Percentiles rank a stretch among this genome's conserved stretches.
These are phyloP conservation scores for Debaryomyces maramus DNA, from an alignment of 805 yeast genomes.

Conservation along the genomic window DNA sequence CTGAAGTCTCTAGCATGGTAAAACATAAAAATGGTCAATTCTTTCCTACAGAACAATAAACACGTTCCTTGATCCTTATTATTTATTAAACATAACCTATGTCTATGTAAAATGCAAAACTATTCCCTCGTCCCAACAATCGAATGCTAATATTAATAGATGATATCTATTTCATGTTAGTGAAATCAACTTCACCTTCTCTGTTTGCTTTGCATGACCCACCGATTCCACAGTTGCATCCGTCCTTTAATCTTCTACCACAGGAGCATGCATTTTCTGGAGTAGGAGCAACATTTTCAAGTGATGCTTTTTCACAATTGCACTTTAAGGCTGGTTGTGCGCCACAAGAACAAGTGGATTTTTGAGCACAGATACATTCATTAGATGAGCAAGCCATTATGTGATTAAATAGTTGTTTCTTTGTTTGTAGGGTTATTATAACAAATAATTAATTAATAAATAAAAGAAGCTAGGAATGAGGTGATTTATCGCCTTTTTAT, in stretches of 20 bases:
- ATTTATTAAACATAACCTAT: no score
- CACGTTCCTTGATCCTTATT: no score
- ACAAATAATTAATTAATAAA: background rate
- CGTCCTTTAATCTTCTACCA: conserved; percentile 53
- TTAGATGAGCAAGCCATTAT: conserved; percentile 38
- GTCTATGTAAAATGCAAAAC: no score
- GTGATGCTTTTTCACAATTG: conserved; percentile 51
- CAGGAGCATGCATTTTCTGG: conserved; percentile 54
- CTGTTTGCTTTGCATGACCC: conserved; percentile 37
- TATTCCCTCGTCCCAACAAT: no score
- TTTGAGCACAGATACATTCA: conserved; percentile 58
- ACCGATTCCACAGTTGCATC: conserved; percentile 57
- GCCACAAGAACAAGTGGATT: conserved; percentile 66
- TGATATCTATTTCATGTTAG: conserved; percentile 37
- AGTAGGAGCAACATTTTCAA: conserved; percentile 48
- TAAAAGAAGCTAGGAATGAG: no score
- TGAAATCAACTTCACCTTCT: conserved; percentile 63
- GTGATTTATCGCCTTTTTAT: no score
- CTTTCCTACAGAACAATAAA: no score
- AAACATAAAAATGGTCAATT: no score
- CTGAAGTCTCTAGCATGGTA: no score
- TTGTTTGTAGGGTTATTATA: background rate
- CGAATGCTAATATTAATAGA: no score
- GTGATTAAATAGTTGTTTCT: background rate
- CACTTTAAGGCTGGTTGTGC: conserved; percentile 59